phyloP scores from a whole-genome alignment of 1,139 yeast genomes.

The Casaregolazyma lundiana region DNA sequence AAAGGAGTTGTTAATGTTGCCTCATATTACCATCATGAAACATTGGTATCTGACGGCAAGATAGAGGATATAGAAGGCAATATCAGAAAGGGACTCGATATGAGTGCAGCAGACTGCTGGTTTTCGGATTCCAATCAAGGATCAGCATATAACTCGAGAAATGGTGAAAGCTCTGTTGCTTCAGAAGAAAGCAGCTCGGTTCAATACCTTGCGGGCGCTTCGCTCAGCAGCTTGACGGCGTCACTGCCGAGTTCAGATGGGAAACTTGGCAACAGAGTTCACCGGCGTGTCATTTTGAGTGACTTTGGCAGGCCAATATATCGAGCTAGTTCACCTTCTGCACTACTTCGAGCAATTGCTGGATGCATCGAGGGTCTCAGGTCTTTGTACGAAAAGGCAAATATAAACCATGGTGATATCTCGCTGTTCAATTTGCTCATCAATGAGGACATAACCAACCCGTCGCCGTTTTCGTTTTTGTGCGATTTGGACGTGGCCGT shows the following conservation, averaged over 20 bases:
- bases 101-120: too few species aligned
- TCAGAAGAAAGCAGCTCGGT: too few species aligned
- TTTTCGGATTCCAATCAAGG: too few species aligned
- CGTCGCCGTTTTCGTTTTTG: not conserved
- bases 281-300: not conserved
- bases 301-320: not conserved
- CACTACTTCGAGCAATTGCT: not conserved
- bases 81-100: not conserved
- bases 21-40: not conserved
- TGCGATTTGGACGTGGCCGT: not conserved
- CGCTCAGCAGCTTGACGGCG: too few species aligned
- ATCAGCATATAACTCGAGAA: too few species aligned
- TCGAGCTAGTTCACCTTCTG: not conserved
- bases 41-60: not conserved
- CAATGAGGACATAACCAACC: not conserved
- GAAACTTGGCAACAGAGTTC: not conserved
- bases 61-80: not conserved
- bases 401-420: not conserved
- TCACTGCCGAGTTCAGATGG: too few species aligned
- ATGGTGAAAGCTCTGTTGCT: too few species aligned
- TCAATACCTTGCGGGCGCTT: too few species aligned
- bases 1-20: not conserved
- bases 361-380: not conserved
- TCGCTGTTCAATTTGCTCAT: not conserved
- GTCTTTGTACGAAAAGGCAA: not conserved